Evolutionary conservation across 257 asterid species (phyloP).

Genomic region (Capsicum chinense): DNA sequence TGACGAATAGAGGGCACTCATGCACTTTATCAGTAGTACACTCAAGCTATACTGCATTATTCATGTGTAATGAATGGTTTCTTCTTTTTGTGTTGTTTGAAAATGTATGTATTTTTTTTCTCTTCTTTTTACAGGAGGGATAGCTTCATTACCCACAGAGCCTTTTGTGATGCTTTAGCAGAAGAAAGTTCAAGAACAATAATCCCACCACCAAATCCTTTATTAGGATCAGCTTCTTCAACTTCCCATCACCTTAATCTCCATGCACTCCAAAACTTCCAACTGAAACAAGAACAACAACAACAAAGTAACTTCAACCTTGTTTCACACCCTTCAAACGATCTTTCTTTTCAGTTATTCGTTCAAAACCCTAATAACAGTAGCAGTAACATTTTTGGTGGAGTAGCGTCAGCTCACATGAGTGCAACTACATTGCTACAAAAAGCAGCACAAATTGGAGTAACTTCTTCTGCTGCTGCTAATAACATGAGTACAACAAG

Average conservation of each 20-base stretch:
- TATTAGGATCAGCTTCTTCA: constrained; percentile 32
- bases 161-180: constrained; percentile 80
- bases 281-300: constrained; percentile 55
- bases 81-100: constrained; percentile 57
- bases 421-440: constrained; percentile 74
- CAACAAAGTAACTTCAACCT: constrained; percentile 15
- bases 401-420: constrained; percentile 43
- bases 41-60: not conserved
- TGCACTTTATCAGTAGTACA: constrained; percentile 24
- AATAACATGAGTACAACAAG: constrained; percentile 44
- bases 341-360: constrained; percentile 31
- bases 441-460: constrained; percentile 76
- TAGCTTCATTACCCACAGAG: constrained; percentile 83
- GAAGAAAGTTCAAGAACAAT: constrained; percentile 66
- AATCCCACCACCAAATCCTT: constrained; percentile 42
- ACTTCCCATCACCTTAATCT: constrained; percentile 41
- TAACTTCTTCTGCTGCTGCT: constrained; percentile 35
- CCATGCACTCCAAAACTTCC: constrained; percentile 38
- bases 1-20: constrained; percentile 39
- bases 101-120: constrained; percentile 18
- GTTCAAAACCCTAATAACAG: constrained; percentile 45
- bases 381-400: not conserved
- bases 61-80: constrained; percentile 28
- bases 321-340: not conserved
- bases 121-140: constrained; percentile 51